These are phyloP conservation scores for Manihot esculenta DNA, from an alignment of 441 rosid species.

Conservation along the genomic window DNA sequence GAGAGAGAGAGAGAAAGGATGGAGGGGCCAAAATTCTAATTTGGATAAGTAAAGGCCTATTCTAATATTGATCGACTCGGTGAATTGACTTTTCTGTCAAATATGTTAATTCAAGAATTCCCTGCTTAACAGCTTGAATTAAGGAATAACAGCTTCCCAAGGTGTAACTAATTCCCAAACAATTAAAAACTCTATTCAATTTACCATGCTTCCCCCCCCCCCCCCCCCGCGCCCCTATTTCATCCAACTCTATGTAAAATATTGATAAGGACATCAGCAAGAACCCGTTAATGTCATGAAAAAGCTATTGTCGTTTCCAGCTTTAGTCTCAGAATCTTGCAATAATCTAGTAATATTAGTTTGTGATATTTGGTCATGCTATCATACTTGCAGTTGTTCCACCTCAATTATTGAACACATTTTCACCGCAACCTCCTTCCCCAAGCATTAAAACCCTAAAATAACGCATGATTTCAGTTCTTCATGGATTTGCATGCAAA, in stretches of 20 bases:
- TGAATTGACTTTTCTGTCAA: not conserved
- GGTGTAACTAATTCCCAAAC: too few species aligned
- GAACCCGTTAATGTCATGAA: too few species aligned
- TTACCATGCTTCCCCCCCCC: too few species aligned
- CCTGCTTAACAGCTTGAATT: not conserved
- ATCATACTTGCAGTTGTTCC: not conserved
- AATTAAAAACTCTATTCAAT: too few species aligned
- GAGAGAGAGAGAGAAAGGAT: not conserved
- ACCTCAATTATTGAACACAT: not conserved
- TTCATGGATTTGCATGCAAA: not conserved
- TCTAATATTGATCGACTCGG: not conserved
- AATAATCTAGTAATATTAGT: not conserved
- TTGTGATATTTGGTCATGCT: not conserved
- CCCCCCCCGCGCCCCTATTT: too few species aligned
- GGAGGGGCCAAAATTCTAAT: not conserved
- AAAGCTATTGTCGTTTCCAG: too few species aligned
- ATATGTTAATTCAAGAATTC: not conserved
- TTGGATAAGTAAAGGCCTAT: not conserved
- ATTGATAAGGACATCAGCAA: too few species aligned
- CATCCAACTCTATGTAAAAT: too few species aligned
- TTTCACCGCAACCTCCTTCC: not conserved
- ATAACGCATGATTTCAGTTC: not conserved
- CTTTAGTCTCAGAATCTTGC: not conserved
- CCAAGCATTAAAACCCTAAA: not conserved
- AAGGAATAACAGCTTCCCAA: not conserved